Conservation (phyloP, 257 asterid genomes). For the Craterostigma plantagineum region DNA sequence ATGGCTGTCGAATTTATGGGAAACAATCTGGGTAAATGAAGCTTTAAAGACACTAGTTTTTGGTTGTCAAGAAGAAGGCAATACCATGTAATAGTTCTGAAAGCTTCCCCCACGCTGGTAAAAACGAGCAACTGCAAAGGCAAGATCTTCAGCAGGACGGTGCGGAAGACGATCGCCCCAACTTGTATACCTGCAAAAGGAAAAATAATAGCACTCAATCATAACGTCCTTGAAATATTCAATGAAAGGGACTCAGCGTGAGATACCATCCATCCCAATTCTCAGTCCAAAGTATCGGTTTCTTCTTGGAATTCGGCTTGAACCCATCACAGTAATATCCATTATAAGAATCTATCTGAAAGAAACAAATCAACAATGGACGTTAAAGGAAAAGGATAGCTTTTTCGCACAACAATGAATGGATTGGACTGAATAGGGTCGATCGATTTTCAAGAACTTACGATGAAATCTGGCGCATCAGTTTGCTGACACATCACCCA, state of each 20-base stretch:
- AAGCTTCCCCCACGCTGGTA: slow-evolving; percentile 94
- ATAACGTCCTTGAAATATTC: neutral
- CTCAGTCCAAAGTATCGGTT: slow-evolving; percentile 82
- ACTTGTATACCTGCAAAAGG: slow-evolving; percentile 44
- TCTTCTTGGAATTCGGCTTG: slow-evolving; percentile 65
- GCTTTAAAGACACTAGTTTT: slow-evolving; percentile 1
- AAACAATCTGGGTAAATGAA: slow-evolving; percentile 5
- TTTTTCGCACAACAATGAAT: no score
- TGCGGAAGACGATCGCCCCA: slow-evolving; percentile 89
- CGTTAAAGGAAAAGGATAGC: no score
- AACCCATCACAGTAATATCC: slow-evolving; percentile 81
- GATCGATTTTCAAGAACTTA: slow-evolving; percentile 19
- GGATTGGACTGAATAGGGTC: no score
- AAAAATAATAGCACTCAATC: neutral
- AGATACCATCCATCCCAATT: slow-evolving; percentile 99
- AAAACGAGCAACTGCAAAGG: slow-evolving; percentile 97
- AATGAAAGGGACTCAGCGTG: slow-evolving; percentile 9
- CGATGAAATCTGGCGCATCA: slow-evolving; percentile 89
- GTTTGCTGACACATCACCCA: slow-evolving; percentile 96
- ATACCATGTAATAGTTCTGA: slow-evolving; percentile 87
- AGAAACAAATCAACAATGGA: no score
- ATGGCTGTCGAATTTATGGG: no score
- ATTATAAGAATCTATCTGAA: slow-evolving; percentile 85
- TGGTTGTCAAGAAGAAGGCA: no score
- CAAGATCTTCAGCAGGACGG: slow-evolving; percentile 79